phyloP scores from a whole-genome alignment of 371 early-diverging fungal species.

The Syncephalis plumigaleata region DNA sequence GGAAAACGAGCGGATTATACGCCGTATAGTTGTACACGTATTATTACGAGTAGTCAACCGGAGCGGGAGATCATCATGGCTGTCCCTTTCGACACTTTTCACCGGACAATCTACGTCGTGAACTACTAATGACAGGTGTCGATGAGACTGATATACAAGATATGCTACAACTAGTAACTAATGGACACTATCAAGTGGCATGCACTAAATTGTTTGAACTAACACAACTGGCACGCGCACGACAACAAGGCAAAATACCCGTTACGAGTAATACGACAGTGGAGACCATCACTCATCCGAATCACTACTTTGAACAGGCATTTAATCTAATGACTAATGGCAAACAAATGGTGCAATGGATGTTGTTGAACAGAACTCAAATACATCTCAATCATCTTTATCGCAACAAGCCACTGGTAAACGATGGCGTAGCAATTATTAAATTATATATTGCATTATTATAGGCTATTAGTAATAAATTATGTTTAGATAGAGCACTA shows the following conservation, averaged over 20 bases:
- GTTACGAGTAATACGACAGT: conserved; percentile 18
- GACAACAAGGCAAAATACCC: conserved; percentile 9
- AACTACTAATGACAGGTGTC: conserved; percentile 24
- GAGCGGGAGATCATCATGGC: conserved; percentile 66
- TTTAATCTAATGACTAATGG: conserved; percentile 7
- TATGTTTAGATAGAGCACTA: no score
- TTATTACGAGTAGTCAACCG: conserved; percentile 69
- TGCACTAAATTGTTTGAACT: conserved; percentile 82
- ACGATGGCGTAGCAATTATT: no score
- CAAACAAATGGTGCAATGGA: no score
- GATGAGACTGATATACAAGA: conserved; percentile 34
- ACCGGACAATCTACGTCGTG: conserved; percentile 31
- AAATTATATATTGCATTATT: no score
- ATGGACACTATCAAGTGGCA: conserved; percentile 82
- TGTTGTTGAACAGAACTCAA: no score
- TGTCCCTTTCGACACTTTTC: conserved; percentile 90
- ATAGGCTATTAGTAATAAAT: no score
- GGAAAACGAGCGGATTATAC: conserved; percentile 87
- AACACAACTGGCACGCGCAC: conserved; percentile 16
- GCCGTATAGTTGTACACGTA: conserved; percentile 79
- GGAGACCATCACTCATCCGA: conserved; percentile 78
- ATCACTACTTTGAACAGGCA: conserved; percentile 79
- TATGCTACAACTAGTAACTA: conserved; percentile 41
- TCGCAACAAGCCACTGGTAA: no score
- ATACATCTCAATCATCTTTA: no score